Evolutionary conservation across 371 early-diverging fungal genomes (phyloP).

Genomic region (Mucor piriformis): DNA sequence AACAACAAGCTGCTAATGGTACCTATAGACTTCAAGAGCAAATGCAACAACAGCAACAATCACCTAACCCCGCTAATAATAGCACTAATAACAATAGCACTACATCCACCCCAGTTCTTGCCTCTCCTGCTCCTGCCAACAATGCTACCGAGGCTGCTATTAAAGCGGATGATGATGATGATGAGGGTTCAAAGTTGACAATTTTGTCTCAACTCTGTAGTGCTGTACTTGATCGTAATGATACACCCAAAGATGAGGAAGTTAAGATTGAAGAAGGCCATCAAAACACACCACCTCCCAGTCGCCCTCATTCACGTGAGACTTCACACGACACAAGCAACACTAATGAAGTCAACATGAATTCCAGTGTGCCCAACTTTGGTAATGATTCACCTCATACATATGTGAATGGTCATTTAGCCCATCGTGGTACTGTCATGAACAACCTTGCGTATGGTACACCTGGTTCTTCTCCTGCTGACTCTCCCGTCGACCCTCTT

Average conservation of each 20-base stretch:
- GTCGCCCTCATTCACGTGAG: constrained; percentile 34
- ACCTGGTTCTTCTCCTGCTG: constrained; percentile 23
- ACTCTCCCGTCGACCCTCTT: constrained; percentile 5
- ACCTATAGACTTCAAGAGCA: constrained; percentile 11
- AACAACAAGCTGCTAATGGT: not conserved
- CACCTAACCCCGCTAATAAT: constrained; percentile 21
- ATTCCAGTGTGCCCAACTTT: constrained; percentile 8
- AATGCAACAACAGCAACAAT: constrained; percentile 22
- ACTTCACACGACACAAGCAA: constrained; percentile 20
- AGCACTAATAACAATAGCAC: constrained; percentile 13
- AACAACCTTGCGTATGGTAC: constrained; percentile 14
- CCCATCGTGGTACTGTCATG: constrained; percentile 10
- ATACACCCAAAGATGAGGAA: constrained; percentile 25
- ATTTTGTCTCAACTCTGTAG: constrained; percentile 53
- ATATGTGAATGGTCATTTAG: constrained; percentile 30
- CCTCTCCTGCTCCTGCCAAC: constrained; percentile 1
- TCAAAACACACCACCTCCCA: constrained; percentile 34
- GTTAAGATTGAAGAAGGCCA: constrained; percentile 19
- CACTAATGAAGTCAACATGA: not conserved
- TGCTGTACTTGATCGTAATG: constrained; percentile 43
- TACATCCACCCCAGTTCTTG: constrained; percentile 1
- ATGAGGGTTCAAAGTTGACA: constrained; percentile 50
- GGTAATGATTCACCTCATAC: constrained; percentile 24
- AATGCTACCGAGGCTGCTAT: not conserved
- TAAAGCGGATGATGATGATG: constrained; percentile 39